A percentile compares a stretch with the other conserved stretches of the same genome.
Evolutionary conservation across 164 flowering plant genomes (phyloP).

Genomic region (Tinospora cordifolia): DNA sequence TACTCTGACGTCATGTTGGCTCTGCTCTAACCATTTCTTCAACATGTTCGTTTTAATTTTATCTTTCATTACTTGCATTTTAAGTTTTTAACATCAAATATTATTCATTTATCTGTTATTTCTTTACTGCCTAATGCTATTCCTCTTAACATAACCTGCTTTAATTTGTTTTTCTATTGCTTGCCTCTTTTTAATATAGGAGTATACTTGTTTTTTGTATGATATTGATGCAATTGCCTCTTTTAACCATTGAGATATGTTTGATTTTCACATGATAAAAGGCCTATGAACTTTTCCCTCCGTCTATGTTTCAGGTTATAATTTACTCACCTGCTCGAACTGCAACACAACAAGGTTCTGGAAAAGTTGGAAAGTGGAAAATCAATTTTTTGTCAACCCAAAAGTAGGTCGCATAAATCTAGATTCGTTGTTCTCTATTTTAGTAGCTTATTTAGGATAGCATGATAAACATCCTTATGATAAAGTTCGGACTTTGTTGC

Average conservation of each 20-base stretch:
- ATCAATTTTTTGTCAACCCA: slow-evolving; percentile 93
- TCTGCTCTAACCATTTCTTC: too few species aligned
- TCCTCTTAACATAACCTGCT: too few species aligned
- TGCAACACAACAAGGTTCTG: slow-evolving; percentile 95
- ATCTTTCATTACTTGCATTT: too few species aligned
- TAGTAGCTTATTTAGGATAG: not conserved
- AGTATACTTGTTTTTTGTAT: too few species aligned
- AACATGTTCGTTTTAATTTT: too few species aligned
- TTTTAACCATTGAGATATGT: not conserved
- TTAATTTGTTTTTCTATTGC: too few species aligned
- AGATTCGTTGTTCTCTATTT: not conserved
- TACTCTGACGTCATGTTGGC: too few species aligned
- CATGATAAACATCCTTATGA: not conserved
- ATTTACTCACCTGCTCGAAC: slow-evolving; percentile 92
- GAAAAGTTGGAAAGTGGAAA: slow-evolving; percentile 92
- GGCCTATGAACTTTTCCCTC: not conserved
- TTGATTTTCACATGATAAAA: not conserved
- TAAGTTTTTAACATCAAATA: too few species aligned
- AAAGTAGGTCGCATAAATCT: slow-evolving; percentile 45
- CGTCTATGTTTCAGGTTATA: slow-evolving; percentile 47
- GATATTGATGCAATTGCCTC: too few species aligned
- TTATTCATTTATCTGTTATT: too few species aligned
- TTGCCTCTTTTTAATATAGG: too few species aligned
- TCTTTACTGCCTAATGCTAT: too few species aligned
- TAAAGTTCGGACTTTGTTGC: not conserved